These are phyloP conservation scores for Perilla frutescens DNA, from an alignment of 257 asterid species.

Conservation along the genomic window DNA sequence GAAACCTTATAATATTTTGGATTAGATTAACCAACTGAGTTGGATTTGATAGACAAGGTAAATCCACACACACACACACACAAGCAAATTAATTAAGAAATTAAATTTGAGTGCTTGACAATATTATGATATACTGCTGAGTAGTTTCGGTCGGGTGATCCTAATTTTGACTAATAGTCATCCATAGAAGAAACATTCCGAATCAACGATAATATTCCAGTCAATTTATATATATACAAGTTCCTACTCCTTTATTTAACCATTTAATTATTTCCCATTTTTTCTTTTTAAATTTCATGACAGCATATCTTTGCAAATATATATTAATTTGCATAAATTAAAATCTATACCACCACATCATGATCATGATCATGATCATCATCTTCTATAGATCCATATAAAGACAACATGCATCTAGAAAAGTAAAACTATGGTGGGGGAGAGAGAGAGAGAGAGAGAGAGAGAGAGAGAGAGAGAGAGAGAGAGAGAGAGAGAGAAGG, in stretches of 20 bases:
- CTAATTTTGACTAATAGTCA: slow-evolving; percentile 29
- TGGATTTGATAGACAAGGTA: slow-evolving; percentile 11
- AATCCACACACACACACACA: not conserved
- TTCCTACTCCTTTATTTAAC: slow-evolving; percentile 26
- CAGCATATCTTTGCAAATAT: slow-evolving; percentile 5
- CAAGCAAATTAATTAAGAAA: not conserved
- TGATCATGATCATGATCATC: slow-evolving; percentile 18
- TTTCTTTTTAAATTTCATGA: not conserved
- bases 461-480: slow-evolving; percentile 43
- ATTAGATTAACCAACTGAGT: slow-evolving; percentile 20
- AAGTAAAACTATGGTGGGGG: slow-evolving; percentile 32
- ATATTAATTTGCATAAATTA: not conserved
- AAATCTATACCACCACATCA: slow-evolving; percentile 21
- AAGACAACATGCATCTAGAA: slow-evolving; percentile 35
- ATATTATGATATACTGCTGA: not conserved
- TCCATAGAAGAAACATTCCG: slow-evolving; percentile 33
- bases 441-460: slow-evolving; percentile 43
- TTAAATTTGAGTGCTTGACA: not conserved
- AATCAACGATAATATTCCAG: slow-evolving; percentile 24
- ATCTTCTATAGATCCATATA: not conserved
- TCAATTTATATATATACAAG: slow-evolving; percentile 20
- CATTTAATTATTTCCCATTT: slow-evolving; percentile 6
- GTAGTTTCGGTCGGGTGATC: slow-evolving; percentile 21
- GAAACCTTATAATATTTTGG: not conserved
- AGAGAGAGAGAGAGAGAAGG: slow-evolving; percentile 45